Evolutionary conservation across 164 flowering plant genomes (phyloP).

Genomic region (Vitis rotundifolia): DNA sequence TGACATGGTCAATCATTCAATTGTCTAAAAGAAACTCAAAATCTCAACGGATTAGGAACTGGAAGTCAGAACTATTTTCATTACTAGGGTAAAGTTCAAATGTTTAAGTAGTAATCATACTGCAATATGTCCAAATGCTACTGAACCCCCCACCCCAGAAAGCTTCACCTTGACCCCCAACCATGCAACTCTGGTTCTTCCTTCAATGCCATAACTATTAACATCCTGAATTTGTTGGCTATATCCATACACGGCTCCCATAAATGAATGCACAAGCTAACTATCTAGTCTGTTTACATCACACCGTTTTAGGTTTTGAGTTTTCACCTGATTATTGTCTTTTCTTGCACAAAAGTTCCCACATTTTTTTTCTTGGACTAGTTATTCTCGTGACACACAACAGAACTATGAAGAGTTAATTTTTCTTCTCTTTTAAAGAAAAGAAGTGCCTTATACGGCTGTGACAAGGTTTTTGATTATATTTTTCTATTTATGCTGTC

Average conservation of each 20-base stretch:
- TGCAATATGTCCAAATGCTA: no score
- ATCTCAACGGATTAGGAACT: no score
- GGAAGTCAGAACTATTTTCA: no score
- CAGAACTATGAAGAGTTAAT: neutral
- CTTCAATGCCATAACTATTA: neutral
- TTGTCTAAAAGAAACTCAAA: neutral
- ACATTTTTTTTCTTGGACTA: neutral
- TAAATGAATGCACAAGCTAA: neutral
- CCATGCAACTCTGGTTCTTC: neutral
- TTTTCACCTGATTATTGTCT: neutral
- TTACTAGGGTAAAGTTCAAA: no score
- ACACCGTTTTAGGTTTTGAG: neutral
- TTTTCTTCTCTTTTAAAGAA: constrained; percentile 7
- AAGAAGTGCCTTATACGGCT: neutral
- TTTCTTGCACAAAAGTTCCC: neutral
- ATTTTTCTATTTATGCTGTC: neutral
- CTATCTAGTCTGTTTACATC: neutral
- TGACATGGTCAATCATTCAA: neutral
- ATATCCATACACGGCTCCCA: neutral
- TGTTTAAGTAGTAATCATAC: no score
- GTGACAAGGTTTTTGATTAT: constrained; percentile 8
- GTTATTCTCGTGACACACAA: constrained; percentile 16
- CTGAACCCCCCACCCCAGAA: no score
- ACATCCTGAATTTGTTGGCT: neutral
- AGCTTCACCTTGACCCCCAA: neutral